These are phyloP conservation scores for Cryptosporidium xiaoi DNA, from an alignment of 169 alveolate species.

Conservation along the genomic window DNA sequence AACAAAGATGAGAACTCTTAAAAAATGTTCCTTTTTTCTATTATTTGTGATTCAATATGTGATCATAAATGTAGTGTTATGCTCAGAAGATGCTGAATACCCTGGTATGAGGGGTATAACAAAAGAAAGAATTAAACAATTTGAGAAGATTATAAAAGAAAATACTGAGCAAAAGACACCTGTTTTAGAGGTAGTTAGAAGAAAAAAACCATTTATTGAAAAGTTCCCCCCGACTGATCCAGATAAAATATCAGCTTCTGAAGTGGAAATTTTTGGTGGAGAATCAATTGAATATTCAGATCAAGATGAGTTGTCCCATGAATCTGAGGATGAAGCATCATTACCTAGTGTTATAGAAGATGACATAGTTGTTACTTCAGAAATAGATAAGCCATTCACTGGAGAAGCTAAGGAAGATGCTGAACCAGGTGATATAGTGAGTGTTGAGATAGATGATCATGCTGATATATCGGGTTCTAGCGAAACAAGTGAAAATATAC, in stretches of 20 bases:
- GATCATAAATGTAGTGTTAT: neutral
- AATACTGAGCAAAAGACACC: neutral
- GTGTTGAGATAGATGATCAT: neutral
- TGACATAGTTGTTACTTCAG: neutral
- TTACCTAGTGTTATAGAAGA: neutral
- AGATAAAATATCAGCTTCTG: neutral
- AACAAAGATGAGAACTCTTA: neutral
- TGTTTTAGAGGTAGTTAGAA: conserved; percentile 33
- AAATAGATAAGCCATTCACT: neutral
- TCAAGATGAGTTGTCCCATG: neutral
- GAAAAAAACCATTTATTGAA: conserved; percentile 19
- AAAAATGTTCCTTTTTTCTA: neutral
- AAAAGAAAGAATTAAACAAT: conserved; percentile 37
- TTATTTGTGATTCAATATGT: neutral
- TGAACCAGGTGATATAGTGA: neutral
- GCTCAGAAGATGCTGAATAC: neutral
- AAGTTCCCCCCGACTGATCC: neutral
- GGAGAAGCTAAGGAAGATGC: neutral
- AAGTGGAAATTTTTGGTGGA: neutral
- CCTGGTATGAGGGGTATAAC: conserved; percentile 29
- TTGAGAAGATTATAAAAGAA: conserved; percentile 34
- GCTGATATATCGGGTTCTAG: neutral
- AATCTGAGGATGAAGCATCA: neutral
- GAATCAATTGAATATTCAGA: no score
- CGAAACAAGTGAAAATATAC: neutral